Evolutionary conservation across 2,329 filamentous ascomycete species (phyloP), one percentile per base, ranked within the genome.

Genomic region (Cercospora brassicicola): DNA sequence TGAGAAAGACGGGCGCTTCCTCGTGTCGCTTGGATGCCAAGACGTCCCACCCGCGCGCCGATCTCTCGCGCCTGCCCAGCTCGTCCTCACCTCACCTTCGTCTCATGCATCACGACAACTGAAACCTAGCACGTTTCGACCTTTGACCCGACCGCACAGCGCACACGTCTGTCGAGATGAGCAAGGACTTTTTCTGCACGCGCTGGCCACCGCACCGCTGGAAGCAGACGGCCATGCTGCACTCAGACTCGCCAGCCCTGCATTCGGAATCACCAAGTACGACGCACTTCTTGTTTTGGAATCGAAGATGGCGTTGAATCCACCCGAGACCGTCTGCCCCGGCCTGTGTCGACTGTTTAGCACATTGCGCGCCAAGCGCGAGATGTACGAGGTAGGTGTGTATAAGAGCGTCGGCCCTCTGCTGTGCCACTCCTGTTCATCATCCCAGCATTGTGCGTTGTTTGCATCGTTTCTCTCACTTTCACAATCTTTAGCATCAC

Each of bases 401-500:
- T 68, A 69, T 69, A 71, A 69, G 67, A 69, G 57, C 18, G 23
- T 8, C 59, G 9, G n/a, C 11, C 28, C 51, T 55, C n/a, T 39
- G 23, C 39, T 28, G 5, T 26, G 11, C n/a, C 13, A 33, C 45
- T 45, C 8, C 42, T 31, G 10, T 57, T 26, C 60, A 45, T 18
- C 36, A 53, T 62, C 60, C 57, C 53, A 51, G 61, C 65, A 66
- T 60, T 53, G 18, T 39, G 30, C 15, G 48, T 55, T 59, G 30
- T 57, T 30, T 48, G 57, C 51, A 9, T 57, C 33, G 30, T 45
- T 28, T 36, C 55, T 57, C 62, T 36, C 45, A 33, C 36, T 68
- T 68, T 48, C 61, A 68, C 69, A 57, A 65, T 75, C 71, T 28
- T 72, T 73, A 61, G 71, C 73, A 68, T 71, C 75, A 70, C 60